Evolutionary conservation across 1,139 yeast species (phyloP).

Genomic region (Saccharomycopsis hybrid): DNA sequence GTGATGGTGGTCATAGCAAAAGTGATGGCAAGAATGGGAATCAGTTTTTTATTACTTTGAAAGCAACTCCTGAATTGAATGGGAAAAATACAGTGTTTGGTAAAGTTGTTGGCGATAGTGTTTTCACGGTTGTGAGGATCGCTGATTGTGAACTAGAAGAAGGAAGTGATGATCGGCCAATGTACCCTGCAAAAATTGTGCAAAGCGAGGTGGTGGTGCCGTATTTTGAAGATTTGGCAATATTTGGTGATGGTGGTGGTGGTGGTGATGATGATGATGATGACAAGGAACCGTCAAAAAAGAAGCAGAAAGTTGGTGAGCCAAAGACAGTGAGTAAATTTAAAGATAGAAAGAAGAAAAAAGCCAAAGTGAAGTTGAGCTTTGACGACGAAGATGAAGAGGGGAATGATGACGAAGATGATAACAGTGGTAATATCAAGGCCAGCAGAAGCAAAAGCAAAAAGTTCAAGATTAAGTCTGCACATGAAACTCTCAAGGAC

Average conservation of each 20-base stretch:
- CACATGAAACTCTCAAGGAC: conserved; percentile 39
- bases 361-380: conserved; percentile 21
- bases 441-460: conserved; percentile 6
- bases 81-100: conserved; percentile 55
- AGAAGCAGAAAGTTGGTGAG: conserved; percentile 22
- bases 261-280: conserved; percentile 1
- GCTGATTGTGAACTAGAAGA: conserved; percentile 42
- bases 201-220: conserved; percentile 39
- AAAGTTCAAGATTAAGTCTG: conserved; percentile 42
- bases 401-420: conserved; percentile 27
- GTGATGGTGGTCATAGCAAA: conserved; percentile 22
- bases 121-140: conserved; percentile 48
- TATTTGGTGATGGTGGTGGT: conserved; percentile 8
- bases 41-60: conserved; percentile 50
- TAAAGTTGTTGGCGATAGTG: conserved; percentile 51
- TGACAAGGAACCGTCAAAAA: conserved; percentile 21
- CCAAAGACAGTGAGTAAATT: conserved; percentile 23
- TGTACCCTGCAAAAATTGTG: conserved; percentile 45
- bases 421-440: conserved; percentile 8
- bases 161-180: conserved; percentile 37
- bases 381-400: conserved; percentile 31
- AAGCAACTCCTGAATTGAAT: conserved; percentile 40
- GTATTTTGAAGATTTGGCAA: conserved; percentile 43
- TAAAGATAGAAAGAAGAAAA: conserved; percentile 28
- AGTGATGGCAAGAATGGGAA: conserved; percentile 33